Conservation (phyloP, 768 basidiomycete species). For the Rickenella mellea region DNA sequence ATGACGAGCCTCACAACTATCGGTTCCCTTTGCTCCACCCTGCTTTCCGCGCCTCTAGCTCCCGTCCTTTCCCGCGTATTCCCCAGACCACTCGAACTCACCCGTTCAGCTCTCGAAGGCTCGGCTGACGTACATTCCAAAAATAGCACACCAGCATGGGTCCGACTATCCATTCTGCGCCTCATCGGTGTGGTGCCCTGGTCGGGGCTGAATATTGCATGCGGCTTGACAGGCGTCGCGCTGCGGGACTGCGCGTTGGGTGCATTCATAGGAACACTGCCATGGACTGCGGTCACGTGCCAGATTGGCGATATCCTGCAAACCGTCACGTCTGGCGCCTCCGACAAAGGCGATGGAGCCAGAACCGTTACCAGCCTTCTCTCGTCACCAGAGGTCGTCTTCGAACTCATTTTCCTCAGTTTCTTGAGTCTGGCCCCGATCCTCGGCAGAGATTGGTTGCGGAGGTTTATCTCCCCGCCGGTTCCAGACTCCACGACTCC, state of each 20-base stretch:
- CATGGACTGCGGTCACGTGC: constrained; percentile 90
- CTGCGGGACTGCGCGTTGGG: constrained; percentile 69
- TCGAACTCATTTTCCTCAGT: constrained; percentile 77
- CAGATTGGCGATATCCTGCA: constrained; percentile 88
- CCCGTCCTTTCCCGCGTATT: constrained; percentile 75
- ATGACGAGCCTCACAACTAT: constrained; percentile 80
- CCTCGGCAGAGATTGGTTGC: constrained; percentile 59
- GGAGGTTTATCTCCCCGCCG: constrained; percentile 38
- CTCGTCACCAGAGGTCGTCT: constrained; percentile 70
- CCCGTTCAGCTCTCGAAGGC: constrained; percentile 70
- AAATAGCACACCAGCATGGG: constrained; percentile 44
- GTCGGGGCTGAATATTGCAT: constrained; percentile 96
- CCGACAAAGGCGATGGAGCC: constrained; percentile 18
- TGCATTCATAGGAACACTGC: constrained; percentile 74
- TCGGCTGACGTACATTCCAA: constrained; percentile 29
- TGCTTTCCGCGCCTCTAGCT: constrained; percentile 74
- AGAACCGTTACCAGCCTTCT: constrained; percentile 82
- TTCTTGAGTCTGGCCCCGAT: constrained; percentile 83
- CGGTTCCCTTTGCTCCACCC: constrained; percentile 75
- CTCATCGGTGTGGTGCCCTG: constrained; percentile 92
- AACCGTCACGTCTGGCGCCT: constrained; percentile 62
- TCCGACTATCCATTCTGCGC: constrained; percentile 77
- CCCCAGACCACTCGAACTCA: constrained; percentile 78
- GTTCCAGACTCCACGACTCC: too few relatives aligned
- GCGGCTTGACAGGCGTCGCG: constrained; percentile 81